phyloP scores from a whole-genome alignment of 1,284 basidiomycete genomes.

The Golubevia sp. region DNA sequence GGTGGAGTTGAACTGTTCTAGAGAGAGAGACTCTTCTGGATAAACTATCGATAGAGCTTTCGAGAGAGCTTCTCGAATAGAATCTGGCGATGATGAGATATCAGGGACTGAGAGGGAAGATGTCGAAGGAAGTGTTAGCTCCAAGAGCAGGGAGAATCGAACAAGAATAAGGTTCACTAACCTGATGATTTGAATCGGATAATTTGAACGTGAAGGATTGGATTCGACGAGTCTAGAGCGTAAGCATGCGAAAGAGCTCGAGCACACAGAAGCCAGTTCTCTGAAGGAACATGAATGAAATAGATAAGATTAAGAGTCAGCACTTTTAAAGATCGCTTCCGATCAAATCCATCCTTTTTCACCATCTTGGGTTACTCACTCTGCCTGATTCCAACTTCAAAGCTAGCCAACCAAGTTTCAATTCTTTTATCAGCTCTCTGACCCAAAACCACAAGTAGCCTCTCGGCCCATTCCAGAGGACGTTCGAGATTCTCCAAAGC shows the following conservation, averaged over 20 bases:
- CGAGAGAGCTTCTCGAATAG: conserved; percentile 8
- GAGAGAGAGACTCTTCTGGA: not conserved
- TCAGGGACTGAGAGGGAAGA: conserved; percentile 58
- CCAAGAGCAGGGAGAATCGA: not conserved
- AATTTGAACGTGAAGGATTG: conserved; percentile 74
- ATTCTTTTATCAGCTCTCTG: conserved; percentile 63
- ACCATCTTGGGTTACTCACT: conserved; percentile 65
- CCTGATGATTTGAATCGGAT: conserved; percentile 71
- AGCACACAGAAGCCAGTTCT: conserved; percentile 78
- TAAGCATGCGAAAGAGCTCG: conserved; percentile 72
- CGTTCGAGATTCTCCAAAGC: conserved; percentile 16
- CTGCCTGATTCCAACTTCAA: conserved; percentile 79
- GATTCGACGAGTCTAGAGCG: conserved; percentile 68
- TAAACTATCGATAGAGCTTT: conserved; percentile 7
- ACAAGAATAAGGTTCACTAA: conserved; percentile 50
- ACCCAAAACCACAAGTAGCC: too few species aligned
- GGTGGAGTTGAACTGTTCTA: conserved; percentile 9
- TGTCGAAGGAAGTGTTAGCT: not conserved
- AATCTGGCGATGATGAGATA: conserved; percentile 47
- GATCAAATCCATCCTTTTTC: not conserved
- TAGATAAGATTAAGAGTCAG: too few species aligned
- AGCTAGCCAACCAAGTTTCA: conserved; percentile 76
- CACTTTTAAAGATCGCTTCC: too few species aligned
- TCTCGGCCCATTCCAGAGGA: too few species aligned
- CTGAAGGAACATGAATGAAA: conserved; percentile 63